Evolutionary conservation across 202 grass and related monocot species (phyloP), one percentile per base, ranked within the genome.

Genomic region (Elaeis oleifera): DNA sequence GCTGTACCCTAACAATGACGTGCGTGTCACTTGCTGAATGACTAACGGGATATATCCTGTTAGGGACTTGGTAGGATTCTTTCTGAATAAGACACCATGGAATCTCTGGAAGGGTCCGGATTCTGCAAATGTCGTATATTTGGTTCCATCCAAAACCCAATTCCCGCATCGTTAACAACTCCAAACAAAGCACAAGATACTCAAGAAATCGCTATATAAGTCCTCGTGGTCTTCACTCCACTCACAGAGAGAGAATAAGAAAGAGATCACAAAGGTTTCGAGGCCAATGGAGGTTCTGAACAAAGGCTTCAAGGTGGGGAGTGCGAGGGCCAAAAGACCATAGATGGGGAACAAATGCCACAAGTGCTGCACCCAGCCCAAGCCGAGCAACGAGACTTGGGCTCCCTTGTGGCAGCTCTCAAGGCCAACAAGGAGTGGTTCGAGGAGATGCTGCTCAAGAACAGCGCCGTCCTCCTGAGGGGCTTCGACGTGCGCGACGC

Each of bases 401-500:
- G 68, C 73, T 60, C 81, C 16, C 71, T 85, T 4, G 86, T 66
- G 71, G 74, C 28, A 2, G 68, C 55, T 4, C 53, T 89, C 16
- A 48, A 23, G 53, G 74, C 72, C 48, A 78, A 75, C 70, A 63
- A 53, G 6, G 78, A 71, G 74, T 89, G 80, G 80, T 72, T 89
- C 24, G 77, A 89, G 77, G 53, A 15, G 23, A 78, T 68, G 74
- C 73, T 84, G 57, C 21, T 78, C 0, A 13, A 56, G 32, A 77
- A 75, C 80, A 84, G 80, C 58, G 85, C 51, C 32, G 4, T 84
- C 3, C 80, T 89, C 8, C 70, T 84, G 21, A 70, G 81, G 62
- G 85, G 85, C 29, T 89, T 81, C 67, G 77, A 80, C 71, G 85
- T 89, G n/a, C 70, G 74, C 62, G 59, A 81, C 70, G 78, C 81